Conservation (phyloP, 768 basidiomycete genomes). For the Kwoniella bestiolae region DNA sequence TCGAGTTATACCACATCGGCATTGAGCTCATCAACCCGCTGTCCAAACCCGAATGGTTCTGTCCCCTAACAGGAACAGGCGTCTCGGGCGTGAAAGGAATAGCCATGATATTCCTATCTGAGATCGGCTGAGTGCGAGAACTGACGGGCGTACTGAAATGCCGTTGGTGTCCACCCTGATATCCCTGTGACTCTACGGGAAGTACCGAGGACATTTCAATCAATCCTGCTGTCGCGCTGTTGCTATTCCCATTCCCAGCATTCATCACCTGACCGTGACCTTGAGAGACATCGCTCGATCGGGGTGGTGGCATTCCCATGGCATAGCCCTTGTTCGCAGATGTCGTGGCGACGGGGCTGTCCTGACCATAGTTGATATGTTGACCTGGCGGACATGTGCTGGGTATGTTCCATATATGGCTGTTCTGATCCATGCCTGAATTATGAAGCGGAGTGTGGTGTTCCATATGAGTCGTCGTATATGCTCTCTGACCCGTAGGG, state of each 20-base stretch:
- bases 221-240: neutral
- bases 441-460: neutral
- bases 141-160: slow-evolving; percentile 17
- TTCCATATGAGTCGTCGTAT: slow-evolving; percentile 9
- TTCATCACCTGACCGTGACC: neutral
- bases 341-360: slow-evolving; percentile 17
- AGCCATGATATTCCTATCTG: slow-evolving; percentile 1
- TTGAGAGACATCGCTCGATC: neutral
- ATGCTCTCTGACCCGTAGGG: slow-evolving; percentile 21
- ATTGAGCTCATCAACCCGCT: neutral
- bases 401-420: slow-evolving; percentile 5
- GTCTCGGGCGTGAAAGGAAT: slow-evolving; percentile 23
- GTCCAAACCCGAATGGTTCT: slow-evolving; percentile 11
- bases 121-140: neutral
- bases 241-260: neutral
- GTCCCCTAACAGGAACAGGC: slow-evolving; percentile 20
- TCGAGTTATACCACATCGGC: slow-evolving; percentile 22
- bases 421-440: neutral
- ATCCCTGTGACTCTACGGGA: neutral
- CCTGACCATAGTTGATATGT: neutral
- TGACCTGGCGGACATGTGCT: slow-evolving; percentile 7
- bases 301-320: slow-evolving; percentile 21
- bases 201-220: neutral
- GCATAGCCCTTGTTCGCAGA: neutral
- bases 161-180: neutral